Evolutionary conservation across 805 yeast genomes (phyloP).

Genomic region (Candida yuanshanica): DNA sequence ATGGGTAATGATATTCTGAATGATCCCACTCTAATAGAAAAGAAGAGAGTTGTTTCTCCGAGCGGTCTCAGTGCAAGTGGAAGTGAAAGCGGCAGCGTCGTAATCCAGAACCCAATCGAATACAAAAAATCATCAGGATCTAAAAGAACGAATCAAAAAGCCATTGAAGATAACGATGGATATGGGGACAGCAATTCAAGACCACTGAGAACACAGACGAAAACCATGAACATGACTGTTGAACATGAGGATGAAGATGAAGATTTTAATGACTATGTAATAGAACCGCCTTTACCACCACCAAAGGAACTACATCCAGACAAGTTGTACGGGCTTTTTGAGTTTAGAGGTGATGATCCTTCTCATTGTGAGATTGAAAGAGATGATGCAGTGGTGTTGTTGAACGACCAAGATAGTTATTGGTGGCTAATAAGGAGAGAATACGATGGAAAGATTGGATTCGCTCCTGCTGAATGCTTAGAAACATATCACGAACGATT

Average conservation of each 20-base stretch:
- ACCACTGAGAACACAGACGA: conserved; percentile 14
- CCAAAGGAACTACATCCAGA: conserved; percentile 80
- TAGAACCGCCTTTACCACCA: conserved; percentile 42
- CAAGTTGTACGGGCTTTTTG: conserved; percentile 78
- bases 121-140: background rate
- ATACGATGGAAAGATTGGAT: conserved; percentile 70
- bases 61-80: conserved; percentile 8
- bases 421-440: conserved; percentile 87
- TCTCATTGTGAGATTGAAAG: conserved; percentile 77
- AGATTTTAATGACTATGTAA: conserved; percentile 38
- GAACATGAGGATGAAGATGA: conserved; percentile 32
- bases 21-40: conserved; percentile 18
- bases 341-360: conserved; percentile 88
- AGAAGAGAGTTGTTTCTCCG: conserved; percentile 17
- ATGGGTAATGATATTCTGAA: conserved; percentile 14
- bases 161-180: conserved; percentile 16
- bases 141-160: conserved; percentile 7
- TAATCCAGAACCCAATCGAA: conserved; percentile 5
- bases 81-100: conserved; percentile 20
- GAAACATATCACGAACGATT: conserved; percentile 89
- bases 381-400: conserved; percentile 75
- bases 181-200: conserved; percentile 11
- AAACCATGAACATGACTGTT: conserved; percentile 9
- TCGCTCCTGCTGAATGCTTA: conserved; percentile 92
- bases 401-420: conserved; percentile 87